Evolutionary conservation across 768 basidiomycete genomes (phyloP).

Genomic region (Lactifluus hygrophoroides): DNA sequence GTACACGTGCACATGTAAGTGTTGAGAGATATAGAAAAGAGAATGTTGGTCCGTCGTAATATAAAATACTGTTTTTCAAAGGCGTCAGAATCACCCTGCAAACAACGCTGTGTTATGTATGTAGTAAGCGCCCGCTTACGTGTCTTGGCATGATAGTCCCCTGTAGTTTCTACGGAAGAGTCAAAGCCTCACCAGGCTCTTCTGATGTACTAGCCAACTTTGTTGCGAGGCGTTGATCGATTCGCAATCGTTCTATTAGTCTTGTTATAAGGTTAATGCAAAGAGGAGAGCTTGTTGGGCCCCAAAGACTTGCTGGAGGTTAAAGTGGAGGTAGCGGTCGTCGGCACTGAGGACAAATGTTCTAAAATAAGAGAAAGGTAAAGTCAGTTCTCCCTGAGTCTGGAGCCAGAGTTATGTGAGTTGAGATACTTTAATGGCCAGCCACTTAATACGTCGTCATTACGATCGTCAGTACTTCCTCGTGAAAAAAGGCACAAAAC

Average conservation of each 20-base stretch:
- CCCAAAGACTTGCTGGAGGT: slow-evolving; percentile 10
- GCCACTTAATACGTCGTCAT: slow-evolving; percentile 39
- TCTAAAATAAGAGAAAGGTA: slow-evolving; percentile 34
- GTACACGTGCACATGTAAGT: too few species aligned
- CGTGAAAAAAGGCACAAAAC: slow-evolving; percentile 19
- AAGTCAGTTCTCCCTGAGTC: slow-evolving; percentile 3
- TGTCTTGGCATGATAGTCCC: too few species aligned
- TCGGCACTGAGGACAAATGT: slow-evolving; percentile 89
- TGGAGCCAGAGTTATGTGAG: not conserved
- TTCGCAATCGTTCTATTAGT: not conserved
- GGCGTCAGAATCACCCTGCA: too few species aligned
- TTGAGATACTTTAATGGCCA: slow-evolving; percentile 55
- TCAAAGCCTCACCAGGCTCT: too few species aligned
- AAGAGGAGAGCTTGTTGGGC: not conserved
- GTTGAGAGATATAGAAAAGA: too few species aligned
- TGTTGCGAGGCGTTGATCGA: not conserved
- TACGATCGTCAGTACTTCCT: not conserved
- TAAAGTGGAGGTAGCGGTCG: slow-evolving; percentile 74
- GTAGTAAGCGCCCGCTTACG: too few species aligned
- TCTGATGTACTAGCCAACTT: not conserved
- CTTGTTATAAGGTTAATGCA: slow-evolving; percentile 4
- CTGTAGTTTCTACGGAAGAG: too few species aligned
- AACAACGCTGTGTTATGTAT: too few species aligned
- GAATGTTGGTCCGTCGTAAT: too few species aligned
- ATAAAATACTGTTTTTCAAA: too few species aligned